Conservation (phyloP, 169 alveolate genomes). For the Plasmodium vinckei region DNA sequence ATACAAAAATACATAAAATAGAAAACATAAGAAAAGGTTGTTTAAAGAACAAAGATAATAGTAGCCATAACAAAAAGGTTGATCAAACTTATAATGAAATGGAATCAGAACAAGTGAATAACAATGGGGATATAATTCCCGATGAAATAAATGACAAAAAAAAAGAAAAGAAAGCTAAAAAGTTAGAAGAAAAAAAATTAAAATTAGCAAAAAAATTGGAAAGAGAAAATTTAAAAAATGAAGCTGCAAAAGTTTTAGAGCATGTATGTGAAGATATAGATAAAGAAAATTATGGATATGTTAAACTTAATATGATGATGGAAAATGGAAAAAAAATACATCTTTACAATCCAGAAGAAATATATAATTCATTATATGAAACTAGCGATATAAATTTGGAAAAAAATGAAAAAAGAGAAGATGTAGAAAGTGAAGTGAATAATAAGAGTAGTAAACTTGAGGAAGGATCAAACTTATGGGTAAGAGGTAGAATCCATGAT, state of each 20-base stretch:
- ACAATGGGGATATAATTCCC: too few relatives aligned
- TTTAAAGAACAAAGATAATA: too few relatives aligned
- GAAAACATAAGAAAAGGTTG: too few relatives aligned
- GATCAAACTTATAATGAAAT: too few relatives aligned
- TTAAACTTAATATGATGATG: constrained; percentile 16
- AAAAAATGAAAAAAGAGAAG: constrained; percentile 41
- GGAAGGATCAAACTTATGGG: constrained; percentile 80
- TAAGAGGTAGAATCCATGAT: constrained; percentile 88
- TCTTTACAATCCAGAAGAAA: constrained; percentile 56
- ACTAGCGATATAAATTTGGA: not conserved
- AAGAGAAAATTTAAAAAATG: constrained; percentile 75
- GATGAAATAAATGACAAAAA: constrained; percentile 61
- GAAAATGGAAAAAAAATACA: constrained; percentile 6
- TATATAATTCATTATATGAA: constrained; percentile 26
- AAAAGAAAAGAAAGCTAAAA: constrained; percentile 65
- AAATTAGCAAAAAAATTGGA: constrained; percentile 75
- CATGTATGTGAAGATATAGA: constrained; percentile 73
- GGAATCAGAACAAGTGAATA: too few relatives aligned
- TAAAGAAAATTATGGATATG: constrained; percentile 63
- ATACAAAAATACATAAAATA: too few relatives aligned
- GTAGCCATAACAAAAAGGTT: too few relatives aligned
- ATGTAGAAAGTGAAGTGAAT: not conserved
- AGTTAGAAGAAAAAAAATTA: constrained; percentile 57
- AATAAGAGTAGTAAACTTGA: constrained; percentile 35
- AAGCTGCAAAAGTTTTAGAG: constrained; percentile 61